phyloP scores from a whole-genome alignment of 139 green algal species.

The Picochlorum sp. region DNA sequence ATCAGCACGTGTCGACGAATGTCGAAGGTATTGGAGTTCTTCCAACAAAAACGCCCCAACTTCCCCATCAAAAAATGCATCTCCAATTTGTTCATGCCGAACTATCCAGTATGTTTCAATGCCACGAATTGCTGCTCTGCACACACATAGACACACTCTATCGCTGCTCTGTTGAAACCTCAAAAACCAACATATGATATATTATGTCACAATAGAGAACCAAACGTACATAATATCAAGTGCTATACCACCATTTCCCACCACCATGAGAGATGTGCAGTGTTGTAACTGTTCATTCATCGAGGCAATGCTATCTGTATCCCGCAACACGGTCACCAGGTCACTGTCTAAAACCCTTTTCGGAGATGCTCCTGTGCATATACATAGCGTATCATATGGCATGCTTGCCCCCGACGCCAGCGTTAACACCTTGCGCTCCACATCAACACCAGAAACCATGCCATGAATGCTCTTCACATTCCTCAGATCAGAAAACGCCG shows the following conservation, averaged over 20 bases:
- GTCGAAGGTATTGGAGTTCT: constrained; percentile 19
- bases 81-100: constrained; percentile 68
- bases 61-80: constrained; percentile 82
- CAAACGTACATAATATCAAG: constrained; percentile 57
- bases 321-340: constrained; percentile 38
- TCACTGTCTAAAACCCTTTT: constrained; percentile 28
- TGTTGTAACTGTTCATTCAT: constrained; percentile 19
- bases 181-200: background rate
- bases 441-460: constrained; percentile 21
- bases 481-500: too few species aligned
- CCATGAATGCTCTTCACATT: constrained; percentile 27
- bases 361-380: constrained; percentile 56
- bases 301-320: constrained; percentile 57
- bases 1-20: background rate
- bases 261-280: constrained; percentile 44
- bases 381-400: constrained; percentile 58
- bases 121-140: constrained; percentile 24
- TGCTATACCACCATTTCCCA: constrained; percentile 84
- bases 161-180: background rate
- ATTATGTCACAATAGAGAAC: constrained; percentile 1
- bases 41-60: constrained; percentile 61
- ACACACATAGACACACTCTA: background rate
- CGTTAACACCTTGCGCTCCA: constrained; percentile 20
- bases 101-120: constrained; percentile 68
- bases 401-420: constrained; percentile 31